Base-by-base conservation (phyloP, 805 yeast species). In the Pichia heedii region DNA sequence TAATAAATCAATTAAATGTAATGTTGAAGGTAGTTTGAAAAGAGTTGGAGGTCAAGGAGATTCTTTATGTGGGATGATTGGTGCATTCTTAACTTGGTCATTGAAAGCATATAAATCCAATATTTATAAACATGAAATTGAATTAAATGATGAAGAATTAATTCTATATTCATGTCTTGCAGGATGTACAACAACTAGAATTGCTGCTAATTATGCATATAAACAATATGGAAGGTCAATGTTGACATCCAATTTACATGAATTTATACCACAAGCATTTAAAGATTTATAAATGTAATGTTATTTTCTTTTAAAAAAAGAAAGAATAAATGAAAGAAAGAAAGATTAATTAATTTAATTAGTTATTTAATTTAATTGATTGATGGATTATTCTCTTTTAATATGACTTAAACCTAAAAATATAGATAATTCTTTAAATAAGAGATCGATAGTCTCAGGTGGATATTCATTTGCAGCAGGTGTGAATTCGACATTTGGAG, bases 21-120 rank as follows among this genome's bases (percentile, higher is more conserved):
- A 69, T 30, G 55, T 67, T 27, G 54, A 59, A 15, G 97, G 97
- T 1, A 81, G 93, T 7, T 62, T 66, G 40, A 82, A 85, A 55
- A 70, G 98, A 42, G 94, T 85, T 8, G 96, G 97, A 12, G 98
- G 98, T 0, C 97, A 93, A 64, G 98, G 98, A 22, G 98, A 93
- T 54, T 84, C 96, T 0, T 61, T 93, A 33, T 76, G 90, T 0
- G 98, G 98, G 0, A 68, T 85, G 21, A 63, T 88, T n/a, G 88
- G 89, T 1, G 81, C 95, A 0, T 68, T 90, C 54, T 55, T 84
- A 29, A 84, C 86, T 5, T 90, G 95, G 95, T 77, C 84, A 6
- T 57, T 72, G 21, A 81, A 82, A 12, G 62, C 69, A n/a, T 82
- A 84, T 56, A 72, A 75, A 46, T 55, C 70, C 27, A 60, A 67